Percentiles rank a stretch among this genome's conserved stretches.
Evolutionary conservation across 805 yeast species (phyloP).

Genomic region (Komagataella phaffii): DNA sequence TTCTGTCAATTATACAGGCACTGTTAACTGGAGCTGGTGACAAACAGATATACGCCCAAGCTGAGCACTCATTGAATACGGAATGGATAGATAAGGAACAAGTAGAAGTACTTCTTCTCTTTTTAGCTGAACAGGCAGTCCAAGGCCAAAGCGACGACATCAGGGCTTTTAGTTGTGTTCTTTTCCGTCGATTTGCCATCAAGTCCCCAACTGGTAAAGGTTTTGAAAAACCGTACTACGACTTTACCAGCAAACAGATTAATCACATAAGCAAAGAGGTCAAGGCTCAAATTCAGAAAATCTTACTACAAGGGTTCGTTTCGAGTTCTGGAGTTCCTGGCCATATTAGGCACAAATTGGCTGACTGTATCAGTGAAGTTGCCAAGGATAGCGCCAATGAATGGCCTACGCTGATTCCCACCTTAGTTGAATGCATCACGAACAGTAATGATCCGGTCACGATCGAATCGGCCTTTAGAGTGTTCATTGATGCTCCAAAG

Average conservation of each 20-base stretch:
- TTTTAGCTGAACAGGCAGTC: slow-evolving; percentile 71
- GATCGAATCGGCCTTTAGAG: slow-evolving; percentile 86
- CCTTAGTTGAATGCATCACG: slow-evolving; percentile 53
- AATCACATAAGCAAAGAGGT: slow-evolving; percentile 53
- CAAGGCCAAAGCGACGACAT: slow-evolving; percentile 45
- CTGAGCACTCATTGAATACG: slow-evolving; percentile 58
- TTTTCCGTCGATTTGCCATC: slow-evolving; percentile 78
- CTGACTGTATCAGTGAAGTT: slow-evolving; percentile 90
- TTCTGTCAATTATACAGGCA: neutral
- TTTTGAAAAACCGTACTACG: slow-evolving; percentile 10
- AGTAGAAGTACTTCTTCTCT: slow-evolving; percentile 59
- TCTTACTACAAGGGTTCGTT: slow-evolving; percentile 59
- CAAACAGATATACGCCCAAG: slow-evolving; percentile 17
- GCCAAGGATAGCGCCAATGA: slow-evolving; percentile 52
- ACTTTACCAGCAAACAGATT: slow-evolving; percentile 65
- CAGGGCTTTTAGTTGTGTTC: slow-evolving; percentile 69
- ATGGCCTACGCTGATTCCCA: slow-evolving; percentile 75
- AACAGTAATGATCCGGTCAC: slow-evolving; percentile 38
- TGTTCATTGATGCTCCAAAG: slow-evolving; percentile 74
- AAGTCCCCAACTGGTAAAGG: slow-evolving; percentile 59
- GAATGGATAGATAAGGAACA: slow-evolving; percentile 65
- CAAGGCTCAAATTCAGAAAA: slow-evolving; percentile 45
- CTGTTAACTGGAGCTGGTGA: neutral
- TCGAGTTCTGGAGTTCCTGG: slow-evolving; percentile 44
- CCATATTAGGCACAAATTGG: slow-evolving; percentile 76